phyloP scores from a whole-genome alignment of 2,329 filamentous ascomycete genomes.

The Diaporthe capsici region DNA sequence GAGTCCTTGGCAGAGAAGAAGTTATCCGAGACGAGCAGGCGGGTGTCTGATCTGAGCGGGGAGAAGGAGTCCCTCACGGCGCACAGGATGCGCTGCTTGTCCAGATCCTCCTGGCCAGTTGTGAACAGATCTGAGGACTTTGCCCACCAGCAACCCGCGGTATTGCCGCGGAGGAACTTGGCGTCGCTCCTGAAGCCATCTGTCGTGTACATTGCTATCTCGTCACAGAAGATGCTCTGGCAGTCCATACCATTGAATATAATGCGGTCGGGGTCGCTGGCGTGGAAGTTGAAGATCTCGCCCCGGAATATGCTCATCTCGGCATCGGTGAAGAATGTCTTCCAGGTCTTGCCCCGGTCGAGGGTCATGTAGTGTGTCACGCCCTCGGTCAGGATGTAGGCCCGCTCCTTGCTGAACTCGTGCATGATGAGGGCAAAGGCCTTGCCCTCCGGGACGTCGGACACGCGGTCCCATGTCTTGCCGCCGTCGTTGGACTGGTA shows the following conservation, averaged over 20 bases:
- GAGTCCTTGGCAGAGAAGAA: slow-evolving; percentile 75
- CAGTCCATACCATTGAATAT: slow-evolving; percentile 86
- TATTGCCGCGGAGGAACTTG: slow-evolving; percentile 75
- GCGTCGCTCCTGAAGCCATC: slow-evolving; percentile 84
- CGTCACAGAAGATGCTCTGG: slow-evolving; percentile 73
- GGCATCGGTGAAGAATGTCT: slow-evolving; percentile 75
- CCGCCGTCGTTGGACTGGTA: slow-evolving; percentile 88
- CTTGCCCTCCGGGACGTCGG: slow-evolving; percentile 74
- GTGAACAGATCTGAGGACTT: slow-evolving; percentile 81
- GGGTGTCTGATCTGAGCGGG: slow-evolving; percentile 79
- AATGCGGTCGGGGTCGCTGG: slow-evolving; percentile 84
- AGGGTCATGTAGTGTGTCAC: slow-evolving; percentile 85
- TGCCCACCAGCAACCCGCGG: slow-evolving; percentile 89
- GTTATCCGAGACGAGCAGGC: slow-evolving; percentile 84
- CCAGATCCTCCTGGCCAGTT: slow-evolving; percentile 74
- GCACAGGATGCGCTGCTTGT: slow-evolving; percentile 83
- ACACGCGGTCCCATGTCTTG: slow-evolving; percentile 78
- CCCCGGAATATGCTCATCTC: slow-evolving; percentile 67
- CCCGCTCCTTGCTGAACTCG: slow-evolving; percentile 81
- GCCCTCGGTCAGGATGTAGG: slow-evolving; percentile 81
- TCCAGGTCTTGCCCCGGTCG: slow-evolving; percentile 87
- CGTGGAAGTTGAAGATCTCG: slow-evolving; percentile 81
- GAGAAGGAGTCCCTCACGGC: slow-evolving; percentile 82
- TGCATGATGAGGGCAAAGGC: slow-evolving; percentile 79
- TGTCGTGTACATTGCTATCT: slow-evolving; percentile 80